Percentiles rank a stretch among this genome's conserved stretches.
Evolutionary conservation across 108 stramenopile species (phyloP).

Genomic region (Nitzschia sp.): DNA sequence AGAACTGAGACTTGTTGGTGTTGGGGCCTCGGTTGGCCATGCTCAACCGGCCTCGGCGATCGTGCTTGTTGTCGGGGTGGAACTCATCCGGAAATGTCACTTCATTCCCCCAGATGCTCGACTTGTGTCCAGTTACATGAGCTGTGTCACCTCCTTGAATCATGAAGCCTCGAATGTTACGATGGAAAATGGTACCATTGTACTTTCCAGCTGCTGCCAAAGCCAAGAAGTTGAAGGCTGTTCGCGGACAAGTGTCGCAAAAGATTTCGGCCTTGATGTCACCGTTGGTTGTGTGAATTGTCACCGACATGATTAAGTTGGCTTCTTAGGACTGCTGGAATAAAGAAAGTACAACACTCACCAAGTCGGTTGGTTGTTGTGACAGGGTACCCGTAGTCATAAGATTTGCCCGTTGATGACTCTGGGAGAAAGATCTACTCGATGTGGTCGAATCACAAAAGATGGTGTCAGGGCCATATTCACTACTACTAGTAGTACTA

Average conservation of each 20-base stretch:
- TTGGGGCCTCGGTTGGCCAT: slow-evolving; percentile 95
- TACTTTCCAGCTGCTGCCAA: slow-evolving; percentile 87
- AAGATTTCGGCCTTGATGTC: slow-evolving; percentile 94
- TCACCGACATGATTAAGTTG: slow-evolving; percentile 78
- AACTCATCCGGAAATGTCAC: slow-evolving; percentile 92
- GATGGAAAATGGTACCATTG: slow-evolving; percentile 91
- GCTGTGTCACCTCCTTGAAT: slow-evolving; percentile 72
- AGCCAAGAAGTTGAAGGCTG: slow-evolving; percentile 89
- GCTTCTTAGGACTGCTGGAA: too few species aligned
- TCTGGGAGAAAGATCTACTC: too few species aligned
- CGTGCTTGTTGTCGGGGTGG: slow-evolving; percentile 87
- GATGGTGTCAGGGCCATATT: too few species aligned
- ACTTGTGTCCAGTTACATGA: slow-evolving; percentile 72
- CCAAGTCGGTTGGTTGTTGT: too few species aligned
- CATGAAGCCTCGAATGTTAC: slow-evolving; percentile 97
- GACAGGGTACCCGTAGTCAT: too few species aligned
- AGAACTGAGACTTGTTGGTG: slow-evolving; percentile 92
- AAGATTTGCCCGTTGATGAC: too few species aligned
- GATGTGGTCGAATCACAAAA: too few species aligned
- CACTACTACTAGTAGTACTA: too few species aligned
- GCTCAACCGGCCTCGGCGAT: slow-evolving; percentile 83
- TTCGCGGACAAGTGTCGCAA: slow-evolving; percentile 93
- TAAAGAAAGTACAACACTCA: too few species aligned
- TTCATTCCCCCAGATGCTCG: slow-evolving; percentile 93
- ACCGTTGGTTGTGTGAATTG: slow-evolving; percentile 90